These are phyloP conservation scores for Tricholoma flavovirens DNA, from an alignment of 768 basidiomycete genomes.

Conservation along the genomic window DNA sequence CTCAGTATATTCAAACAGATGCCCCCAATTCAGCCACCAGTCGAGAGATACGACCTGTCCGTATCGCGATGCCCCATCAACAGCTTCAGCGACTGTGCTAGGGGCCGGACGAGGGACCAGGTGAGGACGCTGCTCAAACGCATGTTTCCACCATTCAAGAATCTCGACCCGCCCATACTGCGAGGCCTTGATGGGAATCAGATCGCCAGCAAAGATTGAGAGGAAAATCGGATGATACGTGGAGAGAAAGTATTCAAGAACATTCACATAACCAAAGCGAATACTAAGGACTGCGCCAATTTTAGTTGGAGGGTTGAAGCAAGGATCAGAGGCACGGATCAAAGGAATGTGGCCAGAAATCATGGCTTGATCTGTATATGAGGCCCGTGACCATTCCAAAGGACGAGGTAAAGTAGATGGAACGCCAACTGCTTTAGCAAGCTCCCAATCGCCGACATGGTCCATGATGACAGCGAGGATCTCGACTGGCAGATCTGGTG, in stretches of 20 bases:
- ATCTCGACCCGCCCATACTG: conserved; percentile 66
- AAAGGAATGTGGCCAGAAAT: conserved; percentile 55
- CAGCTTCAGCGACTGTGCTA: conserved; percentile 56
- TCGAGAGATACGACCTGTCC: conserved; percentile 71
- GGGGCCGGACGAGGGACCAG: conserved; percentile 50
- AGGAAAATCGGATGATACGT: conserved; percentile 62
- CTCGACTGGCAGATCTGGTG: conserved; percentile 68
- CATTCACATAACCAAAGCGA: conserved; percentile 69
- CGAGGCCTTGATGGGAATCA: conserved; percentile 76
- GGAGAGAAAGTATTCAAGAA: conserved; percentile 69
- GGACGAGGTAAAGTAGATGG: conserved; percentile 65
- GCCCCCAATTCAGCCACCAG: conserved; percentile 73
- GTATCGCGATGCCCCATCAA: conserved; percentile 74
- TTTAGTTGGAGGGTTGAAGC: conserved; percentile 54
- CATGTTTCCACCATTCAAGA: conserved; percentile 79
- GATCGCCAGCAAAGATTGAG: conserved; percentile 55
- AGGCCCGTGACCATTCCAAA: conserved; percentile 66
- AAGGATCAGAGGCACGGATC: conserved; percentile 57
- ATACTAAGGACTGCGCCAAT: conserved; percentile 62
- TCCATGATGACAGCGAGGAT: conserved; percentile 74
- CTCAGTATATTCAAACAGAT: conserved; percentile 70
- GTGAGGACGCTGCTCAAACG: conserved; percentile 54
- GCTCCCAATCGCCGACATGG: conserved; percentile 79
- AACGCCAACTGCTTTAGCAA: conserved; percentile 69
- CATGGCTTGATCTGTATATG: conserved; percentile 65